A percentile compares a stretch with the other conserved stretches of the same genome.
Evolutionary conservation across 108 stramenopile genomes (phyloP).

Genomic region (Asterionellopsis glacialis): DNA sequence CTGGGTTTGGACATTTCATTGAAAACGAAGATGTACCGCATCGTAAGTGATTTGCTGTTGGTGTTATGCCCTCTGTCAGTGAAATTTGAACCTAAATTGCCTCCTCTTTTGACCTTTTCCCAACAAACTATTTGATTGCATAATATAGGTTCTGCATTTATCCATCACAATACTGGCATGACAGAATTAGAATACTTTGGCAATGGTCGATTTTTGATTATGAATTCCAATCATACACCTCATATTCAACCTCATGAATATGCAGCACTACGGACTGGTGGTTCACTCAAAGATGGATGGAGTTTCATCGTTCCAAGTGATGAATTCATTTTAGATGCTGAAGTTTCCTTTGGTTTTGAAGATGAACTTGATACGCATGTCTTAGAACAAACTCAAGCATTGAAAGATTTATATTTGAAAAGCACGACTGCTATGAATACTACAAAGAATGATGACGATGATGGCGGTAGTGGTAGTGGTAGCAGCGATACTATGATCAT

Average conservation of each 20-base stretch:
- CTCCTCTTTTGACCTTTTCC: too few relatives aligned
- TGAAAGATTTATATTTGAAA: slow-evolving; percentile 42
- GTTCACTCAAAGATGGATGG: slow-evolving; percentile 73
- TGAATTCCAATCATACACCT: slow-evolving; percentile 59
- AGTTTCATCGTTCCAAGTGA: slow-evolving; percentile 56
- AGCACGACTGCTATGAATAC: background rate
- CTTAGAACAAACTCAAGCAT: slow-evolving; percentile 46
- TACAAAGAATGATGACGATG: background rate
- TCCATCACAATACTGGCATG: slow-evolving; percentile 73
- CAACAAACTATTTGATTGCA: too few relatives aligned
- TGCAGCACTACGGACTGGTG: slow-evolving; percentile 43
- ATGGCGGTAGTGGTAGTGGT: background rate
- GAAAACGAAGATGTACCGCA: slow-evolving; percentile 58
- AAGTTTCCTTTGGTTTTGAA: slow-evolving; percentile 44
- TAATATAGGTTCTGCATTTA: slow-evolving; percentile 45
- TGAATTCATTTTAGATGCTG: slow-evolving; percentile 31
- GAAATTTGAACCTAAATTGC: too few relatives aligned
- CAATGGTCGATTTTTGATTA: slow-evolving; percentile 57
- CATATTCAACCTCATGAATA: slow-evolving; percentile 38
- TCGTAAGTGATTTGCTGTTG: too few relatives aligned
- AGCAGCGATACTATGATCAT: background rate
- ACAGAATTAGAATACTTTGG: slow-evolving; percentile 81
- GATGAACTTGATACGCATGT: slow-evolving; percentile 57
- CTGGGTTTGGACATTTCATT: slow-evolving; percentile 63
- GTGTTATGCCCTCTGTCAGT: too few relatives aligned